Evolutionary conservation across 2,329 filamentous ascomycete species (phyloP).

Genomic region (Trematosphaeria pertusa): DNA sequence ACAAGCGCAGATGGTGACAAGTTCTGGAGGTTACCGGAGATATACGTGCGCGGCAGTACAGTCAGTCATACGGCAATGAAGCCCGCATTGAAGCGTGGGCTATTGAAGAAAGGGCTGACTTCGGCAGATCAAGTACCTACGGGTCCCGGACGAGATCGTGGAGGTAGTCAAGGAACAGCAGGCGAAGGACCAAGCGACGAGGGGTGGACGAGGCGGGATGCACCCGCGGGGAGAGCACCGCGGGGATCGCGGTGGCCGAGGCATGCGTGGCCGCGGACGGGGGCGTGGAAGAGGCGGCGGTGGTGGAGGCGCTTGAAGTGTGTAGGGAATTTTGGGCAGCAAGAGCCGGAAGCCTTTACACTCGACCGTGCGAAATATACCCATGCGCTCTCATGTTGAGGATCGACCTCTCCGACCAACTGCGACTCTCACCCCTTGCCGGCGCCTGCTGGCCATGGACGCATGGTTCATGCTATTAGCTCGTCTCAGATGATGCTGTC

Average conservation of each 20-base stretch:
- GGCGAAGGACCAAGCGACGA: slow-evolving; percentile 66
- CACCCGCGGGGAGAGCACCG: slow-evolving; percentile 63
- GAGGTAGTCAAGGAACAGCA: slow-evolving; percentile 94
- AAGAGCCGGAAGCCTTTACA: no score
- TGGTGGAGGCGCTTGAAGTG: slow-evolving; percentile 48
- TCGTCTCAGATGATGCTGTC: no score
- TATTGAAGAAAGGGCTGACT: slow-evolving; percentile 11
- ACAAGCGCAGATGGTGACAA: slow-evolving; percentile 94
- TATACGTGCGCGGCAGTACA: slow-evolving; percentile 97
- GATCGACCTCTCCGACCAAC: no score
- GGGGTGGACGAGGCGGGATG: slow-evolving; percentile 71
- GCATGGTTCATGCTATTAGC: no score
- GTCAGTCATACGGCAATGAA: no score
- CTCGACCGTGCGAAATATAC: no score
- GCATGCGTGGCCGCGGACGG: slow-evolving; percentile 61
- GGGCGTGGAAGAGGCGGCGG: slow-evolving; percentile 63
- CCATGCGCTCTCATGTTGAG: no score
- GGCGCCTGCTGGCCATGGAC: no score
- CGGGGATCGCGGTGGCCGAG: slow-evolving; percentile 58
- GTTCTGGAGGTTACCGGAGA: slow-evolving; percentile 90
- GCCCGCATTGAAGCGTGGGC: no score
- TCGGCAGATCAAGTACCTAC: slow-evolving; percentile 91
- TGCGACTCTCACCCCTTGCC: no score
- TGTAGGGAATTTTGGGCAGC: no score
- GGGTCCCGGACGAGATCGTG: slow-evolving; percentile 95